Conservation (phyloP, 139 green algal genomes). For the Spirogloea muscicola region DNA sequence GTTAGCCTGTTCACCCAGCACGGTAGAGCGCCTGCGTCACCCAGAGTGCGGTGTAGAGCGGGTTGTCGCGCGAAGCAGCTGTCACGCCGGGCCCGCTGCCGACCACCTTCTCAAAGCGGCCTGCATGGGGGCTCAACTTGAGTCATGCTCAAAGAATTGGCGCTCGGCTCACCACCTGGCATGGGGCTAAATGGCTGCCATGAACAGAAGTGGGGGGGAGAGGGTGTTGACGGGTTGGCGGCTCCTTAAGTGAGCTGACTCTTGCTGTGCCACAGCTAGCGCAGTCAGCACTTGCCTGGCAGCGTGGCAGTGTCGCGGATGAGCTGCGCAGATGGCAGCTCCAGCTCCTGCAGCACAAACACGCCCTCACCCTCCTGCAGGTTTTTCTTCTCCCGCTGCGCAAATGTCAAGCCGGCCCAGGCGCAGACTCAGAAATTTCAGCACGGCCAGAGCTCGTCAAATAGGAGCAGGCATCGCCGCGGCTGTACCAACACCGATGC, state of each 20-base stretch:
- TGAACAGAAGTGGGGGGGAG: neutral
- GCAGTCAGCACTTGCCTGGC: conserved; percentile 13
- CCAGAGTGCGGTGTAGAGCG: neutral
- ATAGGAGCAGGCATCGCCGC: too few relatives aligned
- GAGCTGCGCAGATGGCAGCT: conserved; percentile 15
- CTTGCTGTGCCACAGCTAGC: neutral
- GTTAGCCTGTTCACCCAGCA: too few relatives aligned
- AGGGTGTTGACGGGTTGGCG: neutral
- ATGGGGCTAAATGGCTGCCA: neutral
- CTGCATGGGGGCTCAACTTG: neutral
- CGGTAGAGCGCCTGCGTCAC: too few relatives aligned
- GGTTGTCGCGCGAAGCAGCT: neutral
- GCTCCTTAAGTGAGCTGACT: neutral
- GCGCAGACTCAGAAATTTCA: too few relatives aligned
- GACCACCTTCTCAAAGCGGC: neutral
- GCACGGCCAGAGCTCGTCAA: too few relatives aligned
- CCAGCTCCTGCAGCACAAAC: conserved; percentile 23
- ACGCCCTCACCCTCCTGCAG: conserved; percentile 31
- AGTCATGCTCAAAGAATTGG: neutral
- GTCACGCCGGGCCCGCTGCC: neutral
- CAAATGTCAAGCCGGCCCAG: too few relatives aligned
- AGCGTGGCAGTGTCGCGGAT: conserved; percentile 23
- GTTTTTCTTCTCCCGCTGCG: conserved; percentile 40
- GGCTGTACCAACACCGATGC: too few relatives aligned
- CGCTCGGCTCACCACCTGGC: neutral